Evolutionary conservation across 2,329 filamentous ascomycete species (phyloP), one percentile per base, ranked within the genome.

Genomic region (Myrmaecium sp.): DNA sequence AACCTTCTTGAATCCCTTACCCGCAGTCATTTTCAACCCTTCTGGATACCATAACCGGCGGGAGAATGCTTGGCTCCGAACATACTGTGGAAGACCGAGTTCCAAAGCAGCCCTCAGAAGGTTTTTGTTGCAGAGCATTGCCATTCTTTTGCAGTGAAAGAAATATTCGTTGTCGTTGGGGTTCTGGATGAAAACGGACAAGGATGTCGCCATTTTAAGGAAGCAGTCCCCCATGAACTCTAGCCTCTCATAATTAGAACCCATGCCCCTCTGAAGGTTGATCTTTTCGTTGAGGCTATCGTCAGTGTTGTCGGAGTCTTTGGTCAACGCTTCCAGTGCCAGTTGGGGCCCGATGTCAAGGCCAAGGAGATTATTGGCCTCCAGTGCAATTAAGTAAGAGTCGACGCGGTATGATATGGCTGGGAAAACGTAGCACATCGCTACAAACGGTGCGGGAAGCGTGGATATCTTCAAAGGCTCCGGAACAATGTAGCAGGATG

Each of bases 161-260:
- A 80, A 72, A 25, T 74, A 91, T 43, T 98, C 89, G 36, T 82
- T 71, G 33, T 77, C 70, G 25, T 78, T 67, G 0, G 82, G 81
- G 12, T 78, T 71, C 15, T 72, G 64, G 1, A 76, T 75, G 44
- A 78, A 95, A 0, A 92, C 60, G 1, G 83, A 74, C 28, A 98
- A 83, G 0, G 84, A 86, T 0, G 86, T 94, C 7, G 80, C 81
- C 74, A 94, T 86, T 52, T 98, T 98, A 32, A 98, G 62, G 42
- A 94, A 93, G 17, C 76, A 79, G 47, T 98, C 89, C 0, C 89
- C 89, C 2, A 95, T 62, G 32, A 94, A 92, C 42, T 98, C 89
- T 0, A 95, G 63, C 8, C 89, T 69, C 49, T 98, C 89, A 41
- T 98, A 98, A 39, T 95, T 95, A 20, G 74, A 75, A 2, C 83